Conservation (phyloP, 306 rosid genomes). For the Vigna radiata region DNA sequence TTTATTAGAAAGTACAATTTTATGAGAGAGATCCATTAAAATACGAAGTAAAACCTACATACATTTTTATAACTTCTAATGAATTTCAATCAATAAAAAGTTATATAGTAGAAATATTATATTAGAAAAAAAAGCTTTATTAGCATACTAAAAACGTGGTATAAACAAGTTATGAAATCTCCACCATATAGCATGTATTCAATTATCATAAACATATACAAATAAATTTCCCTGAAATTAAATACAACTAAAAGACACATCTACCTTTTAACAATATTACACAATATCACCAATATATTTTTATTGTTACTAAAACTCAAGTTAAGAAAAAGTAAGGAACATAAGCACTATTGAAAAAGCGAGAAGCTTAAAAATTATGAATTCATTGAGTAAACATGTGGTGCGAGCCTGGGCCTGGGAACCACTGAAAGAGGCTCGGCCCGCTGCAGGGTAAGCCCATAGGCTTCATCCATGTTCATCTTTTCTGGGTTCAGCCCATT, state of each 20-base stretch:
- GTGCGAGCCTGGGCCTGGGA: conserved; percentile 61
- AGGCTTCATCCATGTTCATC: conserved; percentile 79
- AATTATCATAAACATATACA: neutral
- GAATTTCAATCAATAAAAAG: neutral
- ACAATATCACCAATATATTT: neutral
- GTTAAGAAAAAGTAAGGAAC: neutral
- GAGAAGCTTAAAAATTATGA: neutral
- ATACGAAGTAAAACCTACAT: neutral
- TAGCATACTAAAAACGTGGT: neutral
- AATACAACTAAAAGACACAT: neutral
- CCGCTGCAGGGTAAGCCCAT: conserved; percentile 75
- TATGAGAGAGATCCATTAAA: no score
- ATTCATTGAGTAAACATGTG: conserved; percentile 41
- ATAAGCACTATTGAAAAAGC: neutral
- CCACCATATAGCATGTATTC: neutral
- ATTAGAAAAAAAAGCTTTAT: neutral
- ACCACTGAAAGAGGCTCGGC: conserved; percentile 60
- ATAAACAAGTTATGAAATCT: neutral
- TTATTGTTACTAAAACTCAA: neutral
- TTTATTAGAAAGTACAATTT: no score
- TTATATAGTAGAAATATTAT: no score
- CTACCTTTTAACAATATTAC: neutral
- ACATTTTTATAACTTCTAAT: neutral
- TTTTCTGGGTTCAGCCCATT: conserved; percentile 53
- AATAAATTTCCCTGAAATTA: neutral